Conservation (phyloP, 805 yeast genomes). For the Myxozyma melibiosi region DNA sequence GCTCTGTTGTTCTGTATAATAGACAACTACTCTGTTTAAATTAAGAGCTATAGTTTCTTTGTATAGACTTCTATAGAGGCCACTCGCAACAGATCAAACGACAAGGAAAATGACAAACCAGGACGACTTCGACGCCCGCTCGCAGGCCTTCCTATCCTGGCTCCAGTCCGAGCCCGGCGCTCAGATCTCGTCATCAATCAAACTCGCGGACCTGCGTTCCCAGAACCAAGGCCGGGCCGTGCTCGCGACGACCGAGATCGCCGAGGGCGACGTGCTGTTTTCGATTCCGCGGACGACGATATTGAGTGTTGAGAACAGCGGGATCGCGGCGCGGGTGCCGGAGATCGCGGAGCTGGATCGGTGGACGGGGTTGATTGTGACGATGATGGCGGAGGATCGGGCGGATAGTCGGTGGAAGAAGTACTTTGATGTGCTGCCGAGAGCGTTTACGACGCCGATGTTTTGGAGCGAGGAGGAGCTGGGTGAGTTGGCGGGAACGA, state of each 20-base stretch:
- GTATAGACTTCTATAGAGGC: too few relatives aligned
- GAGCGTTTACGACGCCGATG: constrained; percentile 65
- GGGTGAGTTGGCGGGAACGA: constrained; percentile 63
- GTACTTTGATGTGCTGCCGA: constrained; percentile 74
- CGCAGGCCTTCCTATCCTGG: constrained; percentile 26
- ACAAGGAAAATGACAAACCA: neutral
- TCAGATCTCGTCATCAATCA: constrained; percentile 56
- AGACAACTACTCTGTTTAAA: too few relatives aligned
- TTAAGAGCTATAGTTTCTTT: too few relatives aligned
- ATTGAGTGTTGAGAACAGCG: constrained; percentile 59
- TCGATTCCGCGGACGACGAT: constrained; percentile 63
- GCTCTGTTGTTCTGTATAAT: too few relatives aligned
- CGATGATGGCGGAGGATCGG: constrained; percentile 63
- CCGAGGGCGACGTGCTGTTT: constrained; percentile 65
- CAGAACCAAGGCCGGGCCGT: constrained; percentile 77
- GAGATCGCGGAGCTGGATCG: constrained; percentile 47
- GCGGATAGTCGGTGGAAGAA: constrained; percentile 64
- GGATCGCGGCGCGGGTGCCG: constrained; percentile 34
- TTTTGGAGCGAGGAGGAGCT: constrained; percentile 77
- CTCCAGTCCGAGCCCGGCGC: constrained; percentile 22
- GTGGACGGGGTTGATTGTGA: constrained; percentile 79
- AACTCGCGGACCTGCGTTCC: constrained; percentile 60
- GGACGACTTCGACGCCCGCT: constrained; percentile 4
- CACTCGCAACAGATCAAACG: neutral
- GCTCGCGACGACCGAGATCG: constrained; percentile 63